Conservation (phyloP, 352 stramenopile genomes). For the Salisapilia sapeloensis region DNA sequence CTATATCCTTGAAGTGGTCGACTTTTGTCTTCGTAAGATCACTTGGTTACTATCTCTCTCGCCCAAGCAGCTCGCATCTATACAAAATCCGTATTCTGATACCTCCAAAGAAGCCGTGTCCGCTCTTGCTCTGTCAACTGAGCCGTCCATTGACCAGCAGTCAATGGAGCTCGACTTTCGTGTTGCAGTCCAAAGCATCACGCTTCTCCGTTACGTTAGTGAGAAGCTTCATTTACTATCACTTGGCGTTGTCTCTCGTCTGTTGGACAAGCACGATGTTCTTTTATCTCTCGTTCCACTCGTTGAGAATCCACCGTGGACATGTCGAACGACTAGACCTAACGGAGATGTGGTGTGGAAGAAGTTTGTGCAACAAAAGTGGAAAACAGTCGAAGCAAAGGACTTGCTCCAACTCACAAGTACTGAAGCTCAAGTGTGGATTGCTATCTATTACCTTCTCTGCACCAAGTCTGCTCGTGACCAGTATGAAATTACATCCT, state of each 20-base stretch:
- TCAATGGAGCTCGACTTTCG: slow-evolving; percentile 78
- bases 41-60: slow-evolving; percentile 60
- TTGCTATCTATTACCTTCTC: slow-evolving; percentile 89
- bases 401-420: slow-evolving; percentile 88
- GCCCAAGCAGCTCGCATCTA: slow-evolving; percentile 25
- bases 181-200: slow-evolving; percentile 71
- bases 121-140: too few relatives aligned
- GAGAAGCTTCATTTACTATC: slow-evolving; percentile 81
- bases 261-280: slow-evolving; percentile 94
- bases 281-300: slow-evolving; percentile 84
- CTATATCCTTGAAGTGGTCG: slow-evolving; percentile 83
- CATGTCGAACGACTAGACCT: slow-evolving; percentile 30
- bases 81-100: slow-evolving; percentile 43
- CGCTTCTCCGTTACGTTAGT: slow-evolving; percentile 79
- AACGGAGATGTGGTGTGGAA: slow-evolving; percentile 51
- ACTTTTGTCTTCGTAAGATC: slow-evolving; percentile 87
- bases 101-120: slow-evolving; percentile 36
- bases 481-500: slow-evolving; percentile 90
- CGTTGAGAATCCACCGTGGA: slow-evolving; percentile 95
- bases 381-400: slow-evolving; percentile 59
- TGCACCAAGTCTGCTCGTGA: slow-evolving; percentile 84
- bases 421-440: slow-evolving; percentile 88
- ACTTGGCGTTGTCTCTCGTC: slow-evolving; percentile 72
- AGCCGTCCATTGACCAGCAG: too few relatives aligned
- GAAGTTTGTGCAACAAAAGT: slow-evolving; percentile 89